Base-by-base conservation (phyloP, 1,284 basidiomycete species). In the Cystobasidium pallidum region DNA sequence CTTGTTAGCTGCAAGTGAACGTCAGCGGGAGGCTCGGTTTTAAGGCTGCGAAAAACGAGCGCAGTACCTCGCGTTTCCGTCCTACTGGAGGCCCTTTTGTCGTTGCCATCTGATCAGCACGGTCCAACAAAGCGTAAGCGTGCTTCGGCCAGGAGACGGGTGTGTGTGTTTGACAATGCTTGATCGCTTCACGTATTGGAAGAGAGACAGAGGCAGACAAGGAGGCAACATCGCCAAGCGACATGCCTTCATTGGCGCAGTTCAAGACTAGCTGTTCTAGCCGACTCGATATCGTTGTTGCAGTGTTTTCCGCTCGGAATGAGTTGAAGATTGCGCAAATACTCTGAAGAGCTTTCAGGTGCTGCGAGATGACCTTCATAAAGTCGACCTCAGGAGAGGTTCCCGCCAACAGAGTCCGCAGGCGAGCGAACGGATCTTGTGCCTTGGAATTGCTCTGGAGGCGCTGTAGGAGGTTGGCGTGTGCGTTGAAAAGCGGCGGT, bases 121-220 rank as follows among this genome's bases (percentile, higher is more conserved):
- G 85, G 63, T 92, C 89, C 34, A 87, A 78, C 58, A 88, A 26
- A 26, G 66, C 72, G 24, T 61, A 68, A 19, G 58, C 72, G 3
- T 13, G 43, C 45, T 55, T 73, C 2, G 65, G 76, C 21, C 63
- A 72, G 11, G 43, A n/a, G 19, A 39, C 52, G 30, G 51, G 51
- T 21, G 52, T 34, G 36, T 51, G 39, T 1, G 26, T n/a, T 26
- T 72, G 62, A 26, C 76, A 75, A 0, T 88, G 88, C 66, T 92
- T 83, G 28, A 91, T 83, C 4, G 90, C 91, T 80, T 98, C 94
- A 66, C 88, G 83, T 3, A 97, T 82, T 0, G 94, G 93, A 8
- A 91, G 83, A 1, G 89, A 86, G 19, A 95, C 81, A 0, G 90
- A 91, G 6, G 91, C 80, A 0, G 91, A 87, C 2, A 85, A 72